phyloP scores from a whole-genome alignment of 164 flowering plant genomes.

The Berberis thunbergii region DNA sequence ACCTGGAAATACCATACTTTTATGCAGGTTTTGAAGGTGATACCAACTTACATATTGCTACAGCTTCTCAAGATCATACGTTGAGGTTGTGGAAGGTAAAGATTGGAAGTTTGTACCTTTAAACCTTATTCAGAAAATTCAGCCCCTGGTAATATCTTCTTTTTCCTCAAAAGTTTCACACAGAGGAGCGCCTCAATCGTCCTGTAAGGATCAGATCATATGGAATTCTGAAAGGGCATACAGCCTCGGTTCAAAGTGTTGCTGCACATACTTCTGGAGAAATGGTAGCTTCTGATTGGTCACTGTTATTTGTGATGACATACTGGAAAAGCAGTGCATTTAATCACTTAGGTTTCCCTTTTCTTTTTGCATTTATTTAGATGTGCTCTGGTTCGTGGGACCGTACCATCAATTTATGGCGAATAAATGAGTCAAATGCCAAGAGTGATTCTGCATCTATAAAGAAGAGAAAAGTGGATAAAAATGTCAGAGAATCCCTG shows the following conservation, averaged over 20 bases:
- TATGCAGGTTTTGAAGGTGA: slow-evolving; percentile 13
- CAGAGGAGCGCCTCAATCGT: slow-evolving; percentile 22
- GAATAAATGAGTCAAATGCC: slow-evolving; percentile 34
- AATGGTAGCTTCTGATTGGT: slow-evolving; percentile 38
- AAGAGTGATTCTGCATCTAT: slow-evolving; percentile 47
- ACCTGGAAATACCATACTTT: neutral
- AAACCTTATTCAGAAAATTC: neutral
- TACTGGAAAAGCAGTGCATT: neutral
- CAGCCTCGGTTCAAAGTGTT: slow-evolving; percentile 64
- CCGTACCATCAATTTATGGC: slow-evolving; percentile 73
- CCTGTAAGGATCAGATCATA: slow-evolving; percentile 42
- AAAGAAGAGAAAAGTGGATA: slow-evolving; percentile 68
- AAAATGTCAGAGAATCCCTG: slow-evolving; percentile 40
- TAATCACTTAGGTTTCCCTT: neutral
- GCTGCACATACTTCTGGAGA: slow-evolving; percentile 58
- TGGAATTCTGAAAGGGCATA: slow-evolving; percentile 70
- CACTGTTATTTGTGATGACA: neutral
- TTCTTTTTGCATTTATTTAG: slow-evolving; percentile 21
- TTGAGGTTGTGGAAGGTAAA: slow-evolving; percentile 89
- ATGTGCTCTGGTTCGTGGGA: slow-evolving; percentile 98
- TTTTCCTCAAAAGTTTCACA: slow-evolving; percentile 35
- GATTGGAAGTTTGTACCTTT: neutral
- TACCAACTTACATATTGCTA: slow-evolving; percentile 34
- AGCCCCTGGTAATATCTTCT: neutral
- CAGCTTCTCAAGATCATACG: slow-evolving; percentile 88